A percentile compares a stretch with the other conserved stretches of the same genome.
These are phyloP conservation scores for Vachellia collinsii DNA, from an alignment of 306 rosid species.

Conservation along the genomic window DNA sequence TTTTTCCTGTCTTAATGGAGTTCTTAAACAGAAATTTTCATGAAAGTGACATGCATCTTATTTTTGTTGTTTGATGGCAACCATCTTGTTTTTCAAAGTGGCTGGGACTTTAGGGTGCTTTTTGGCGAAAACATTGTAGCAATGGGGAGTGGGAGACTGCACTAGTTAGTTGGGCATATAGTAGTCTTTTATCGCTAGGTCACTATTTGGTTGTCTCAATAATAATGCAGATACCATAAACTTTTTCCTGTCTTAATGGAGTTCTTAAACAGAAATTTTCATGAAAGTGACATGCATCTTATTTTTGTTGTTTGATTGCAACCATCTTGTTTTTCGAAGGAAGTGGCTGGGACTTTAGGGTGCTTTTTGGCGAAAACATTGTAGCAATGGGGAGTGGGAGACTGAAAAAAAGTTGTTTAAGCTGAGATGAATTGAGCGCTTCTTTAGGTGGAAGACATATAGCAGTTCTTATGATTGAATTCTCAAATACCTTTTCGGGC, in stretches of 20 bases:
- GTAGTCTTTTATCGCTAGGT: neutral
- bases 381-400: neutral
- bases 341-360: neutral
- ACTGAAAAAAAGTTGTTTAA: neutral
- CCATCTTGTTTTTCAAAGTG: neutral
- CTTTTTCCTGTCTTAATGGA: neutral
- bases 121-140: neutral
- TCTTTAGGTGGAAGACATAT: neutral
- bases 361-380: neutral
- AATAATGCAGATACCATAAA: neutral
- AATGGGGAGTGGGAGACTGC: conserved; percentile 47
- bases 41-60: neutral
- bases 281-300: neutral
- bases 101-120: neutral
- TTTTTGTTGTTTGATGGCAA: neutral
- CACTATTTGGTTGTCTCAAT: neutral
- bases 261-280: neutral
- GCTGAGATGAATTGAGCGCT: neutral
- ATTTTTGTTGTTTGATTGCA: neutral
- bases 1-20: neutral
- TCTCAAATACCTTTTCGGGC: neutral
- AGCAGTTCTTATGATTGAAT: neutral
- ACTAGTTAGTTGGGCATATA: conserved; percentile 43
- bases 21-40: neutral
- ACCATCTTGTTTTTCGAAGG: neutral